Conservation (phyloP, 345 rosid genomes). For the Salix arbutifolia region DNA sequence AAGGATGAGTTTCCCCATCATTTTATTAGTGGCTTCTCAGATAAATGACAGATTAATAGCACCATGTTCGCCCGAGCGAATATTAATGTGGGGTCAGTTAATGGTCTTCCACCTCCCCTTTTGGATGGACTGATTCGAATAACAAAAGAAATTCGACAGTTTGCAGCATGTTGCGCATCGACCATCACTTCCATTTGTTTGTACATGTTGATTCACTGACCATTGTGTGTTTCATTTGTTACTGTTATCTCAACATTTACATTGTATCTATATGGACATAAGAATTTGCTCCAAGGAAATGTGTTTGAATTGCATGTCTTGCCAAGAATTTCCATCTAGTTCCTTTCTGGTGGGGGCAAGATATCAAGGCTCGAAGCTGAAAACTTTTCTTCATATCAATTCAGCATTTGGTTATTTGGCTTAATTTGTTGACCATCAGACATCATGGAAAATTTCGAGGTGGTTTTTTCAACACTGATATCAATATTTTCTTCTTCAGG, state of each 20-base stretch:
- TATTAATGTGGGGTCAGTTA: not conserved
- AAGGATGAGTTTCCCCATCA: not conserved
- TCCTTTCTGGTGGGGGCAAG: not conserved
- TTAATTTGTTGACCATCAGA: not conserved
- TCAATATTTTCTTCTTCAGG: conserved; percentile 35
- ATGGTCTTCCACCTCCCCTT: not conserved
- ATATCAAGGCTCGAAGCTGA: not conserved
- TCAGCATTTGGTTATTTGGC: not conserved
- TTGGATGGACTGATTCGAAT: not conserved
- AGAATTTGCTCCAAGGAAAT: not conserved
- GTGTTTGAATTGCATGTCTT: not conserved
- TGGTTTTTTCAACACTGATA: not conserved
- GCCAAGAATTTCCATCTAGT: not conserved
- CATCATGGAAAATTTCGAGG: not conserved
- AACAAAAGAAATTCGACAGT: not conserved
- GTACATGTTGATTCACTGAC: not conserved
- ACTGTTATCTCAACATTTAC: not conserved
- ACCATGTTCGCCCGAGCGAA: not conserved
- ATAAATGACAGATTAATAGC: not conserved
- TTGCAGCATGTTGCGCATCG: not conserved
- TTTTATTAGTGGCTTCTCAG: not conserved
- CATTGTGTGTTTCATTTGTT: not conserved
- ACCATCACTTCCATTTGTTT: not conserved
- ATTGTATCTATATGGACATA: not conserved
- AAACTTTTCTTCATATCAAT: not conserved